A percentile compares a stretch with the other conserved stretches of the same genome.
Conservation (phyloP, 1,284 basidiomycete genomes). For the Heterobasidion annosum region DNA sequence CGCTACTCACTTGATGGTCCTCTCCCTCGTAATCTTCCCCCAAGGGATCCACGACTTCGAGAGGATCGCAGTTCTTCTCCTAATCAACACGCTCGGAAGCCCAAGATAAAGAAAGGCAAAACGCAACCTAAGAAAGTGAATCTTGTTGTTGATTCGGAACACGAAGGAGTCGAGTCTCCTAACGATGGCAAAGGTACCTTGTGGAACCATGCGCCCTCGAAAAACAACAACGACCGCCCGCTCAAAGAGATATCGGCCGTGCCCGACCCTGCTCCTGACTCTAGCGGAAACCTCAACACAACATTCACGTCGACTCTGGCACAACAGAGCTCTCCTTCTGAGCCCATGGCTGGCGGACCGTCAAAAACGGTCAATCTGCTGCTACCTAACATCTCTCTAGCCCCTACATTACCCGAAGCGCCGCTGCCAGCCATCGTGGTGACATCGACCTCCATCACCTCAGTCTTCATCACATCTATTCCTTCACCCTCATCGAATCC, state of each 20-base stretch:
- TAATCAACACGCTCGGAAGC: neutral
- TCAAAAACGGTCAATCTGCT: neutral
- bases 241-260: constrained; percentile 30
- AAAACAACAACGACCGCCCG: constrained; percentile 11
- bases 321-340: constrained; percentile 5
- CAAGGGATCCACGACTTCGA: neutral
- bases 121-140: neutral
- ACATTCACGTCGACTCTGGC: constrained; percentile 1
- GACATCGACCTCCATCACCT: neutral
- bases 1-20: neutral
- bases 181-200: neutral
- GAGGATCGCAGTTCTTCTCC: neutral
- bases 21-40: neutral
- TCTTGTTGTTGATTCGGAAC: neutral
- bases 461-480: neutral
- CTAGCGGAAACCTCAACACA: constrained; percentile 21
- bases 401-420: too few species aligned
- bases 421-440: neutral
- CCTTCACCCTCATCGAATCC: neutral
- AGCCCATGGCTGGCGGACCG: neutral
- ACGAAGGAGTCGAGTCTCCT: neutral
- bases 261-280: constrained; percentile 49
- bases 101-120: neutral
- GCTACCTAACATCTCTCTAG: neutral
- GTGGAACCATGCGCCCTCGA: constrained; percentile 13